These are phyloP conservation scores for Tolypocladium inflatum DNA, from an alignment of 2,329 filamentous ascomycete species.

Conservation along the genomic window DNA sequence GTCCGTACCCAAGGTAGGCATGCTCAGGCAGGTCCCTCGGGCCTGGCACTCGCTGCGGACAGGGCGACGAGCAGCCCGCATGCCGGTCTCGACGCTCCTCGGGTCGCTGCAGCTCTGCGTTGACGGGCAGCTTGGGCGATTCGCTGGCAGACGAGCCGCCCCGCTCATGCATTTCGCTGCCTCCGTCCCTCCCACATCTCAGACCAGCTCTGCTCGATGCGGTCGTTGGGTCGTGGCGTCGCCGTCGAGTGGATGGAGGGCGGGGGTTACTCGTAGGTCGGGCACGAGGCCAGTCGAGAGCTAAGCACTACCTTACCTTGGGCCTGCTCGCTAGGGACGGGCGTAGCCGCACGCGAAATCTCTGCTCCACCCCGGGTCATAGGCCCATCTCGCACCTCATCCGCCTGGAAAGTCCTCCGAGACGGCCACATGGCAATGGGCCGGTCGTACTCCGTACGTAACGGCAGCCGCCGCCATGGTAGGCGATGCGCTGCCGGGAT, in stretches of 20 bases:
- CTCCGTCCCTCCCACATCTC: not conserved
- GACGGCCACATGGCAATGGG: too few relatives aligned
- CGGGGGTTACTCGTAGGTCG: too few relatives aligned
- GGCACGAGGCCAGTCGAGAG: too few relatives aligned
- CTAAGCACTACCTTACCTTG: not conserved
- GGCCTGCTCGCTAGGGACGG: not conserved
- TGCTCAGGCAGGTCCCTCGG: too few relatives aligned
- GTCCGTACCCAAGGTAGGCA: too few relatives aligned
- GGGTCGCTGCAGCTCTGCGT: not conserved
- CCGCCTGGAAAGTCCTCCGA: too few relatives aligned
- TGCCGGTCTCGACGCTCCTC: not conserved
- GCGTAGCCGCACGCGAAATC: not conserved
- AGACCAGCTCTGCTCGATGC: not conserved
- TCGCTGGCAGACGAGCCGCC: not conserved
- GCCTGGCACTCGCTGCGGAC: not conserved
- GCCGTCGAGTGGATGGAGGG: not conserved
- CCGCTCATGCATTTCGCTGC: not conserved
- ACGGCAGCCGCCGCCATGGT: too few relatives aligned
- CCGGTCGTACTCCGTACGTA: too few relatives aligned
- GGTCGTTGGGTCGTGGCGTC: not conserved
- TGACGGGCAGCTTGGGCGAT: not conserved
- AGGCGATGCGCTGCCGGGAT: too few relatives aligned
- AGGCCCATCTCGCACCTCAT: too few relatives aligned
- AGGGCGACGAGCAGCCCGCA: not conserved
- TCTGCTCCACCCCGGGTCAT: too few relatives aligned